A percentile compares a stretch with the other conserved stretches of the same genome.
These are phyloP conservation scores for Zangia roseola DNA, from an alignment of 768 basidiomycete species.

Conservation along the genomic window DNA sequence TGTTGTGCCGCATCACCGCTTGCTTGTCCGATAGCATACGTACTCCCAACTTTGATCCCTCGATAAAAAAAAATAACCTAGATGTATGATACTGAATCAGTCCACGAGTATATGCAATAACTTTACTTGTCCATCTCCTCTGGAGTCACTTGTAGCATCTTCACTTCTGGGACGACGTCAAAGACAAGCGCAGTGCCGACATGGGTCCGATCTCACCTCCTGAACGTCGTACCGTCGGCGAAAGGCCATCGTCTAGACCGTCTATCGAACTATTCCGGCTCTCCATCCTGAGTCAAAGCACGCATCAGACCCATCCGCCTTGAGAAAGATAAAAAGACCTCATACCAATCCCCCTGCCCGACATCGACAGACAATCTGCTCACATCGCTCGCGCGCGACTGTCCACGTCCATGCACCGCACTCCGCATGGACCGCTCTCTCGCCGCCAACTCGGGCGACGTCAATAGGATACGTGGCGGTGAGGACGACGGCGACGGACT, in stretches of 20 bases:
- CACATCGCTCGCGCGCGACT: background rate
- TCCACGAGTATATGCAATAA: background rate
- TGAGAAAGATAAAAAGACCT: no score
- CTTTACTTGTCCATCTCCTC: constrained; percentile 36
- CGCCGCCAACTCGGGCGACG: constrained; percentile 20
- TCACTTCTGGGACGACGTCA: constrained; percentile 17
- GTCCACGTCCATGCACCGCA: background rate
- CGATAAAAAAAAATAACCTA: no score
- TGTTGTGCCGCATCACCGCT: no score
- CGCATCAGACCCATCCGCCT: background rate
- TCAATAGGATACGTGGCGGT: constrained; percentile 6
- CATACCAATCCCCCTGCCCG: background rate
- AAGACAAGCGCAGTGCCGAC: no score
- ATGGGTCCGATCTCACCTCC: background rate
- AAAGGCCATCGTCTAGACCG: background rate
- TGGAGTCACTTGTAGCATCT: constrained; percentile 48
- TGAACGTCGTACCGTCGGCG: background rate
- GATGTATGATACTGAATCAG: no score
- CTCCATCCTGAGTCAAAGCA: background rate
- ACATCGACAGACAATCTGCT: background rate
- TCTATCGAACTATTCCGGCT: background rate
- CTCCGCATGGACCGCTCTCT: constrained; percentile 36
- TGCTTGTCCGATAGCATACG: no score
- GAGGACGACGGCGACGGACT: background rate
- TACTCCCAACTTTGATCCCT: no score